Evolutionary conservation across 2,329 filamentous ascomycete species (phyloP), one percentile per base, ranked within the genome.

Genomic region (Nemania bipapillata): DNA sequence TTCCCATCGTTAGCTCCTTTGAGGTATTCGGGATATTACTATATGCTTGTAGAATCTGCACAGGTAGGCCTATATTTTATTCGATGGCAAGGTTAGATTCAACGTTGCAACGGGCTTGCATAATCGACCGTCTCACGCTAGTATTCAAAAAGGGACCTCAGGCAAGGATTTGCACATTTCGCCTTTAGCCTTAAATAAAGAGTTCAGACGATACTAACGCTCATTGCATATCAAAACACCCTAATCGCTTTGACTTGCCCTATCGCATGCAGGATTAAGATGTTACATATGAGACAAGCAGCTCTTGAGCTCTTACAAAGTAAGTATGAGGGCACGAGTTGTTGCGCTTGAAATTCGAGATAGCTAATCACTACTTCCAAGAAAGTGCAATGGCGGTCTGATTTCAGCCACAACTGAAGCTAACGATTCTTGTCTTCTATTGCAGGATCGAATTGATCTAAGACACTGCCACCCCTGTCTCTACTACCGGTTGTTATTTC

Each of bases 381-480:
- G 37, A 17, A 42, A 17, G 37, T n/a, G 22, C n/a, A 49, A 26
- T 50, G 11, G 47, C 47, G 47, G 47, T 50, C 47, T 50, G 24
- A 15, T 28, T 50, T 20, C 24, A 50, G 47, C 47, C 47, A 50
- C 45, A 24, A 32, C 42, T 26, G 20, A 60, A 17, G 22, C 58
- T 30, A 30, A 22, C 50, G 5, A 47, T 45, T 52, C 24, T 45
- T 4, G n/a, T 20, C 17, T 32, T 26, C 15, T 15, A 20, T 17
- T 54, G 47, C 54, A 64, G 54, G 47, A 64, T 67, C 54, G 35
- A 4, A 42, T 28, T 40, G 24, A 64, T 68, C 55, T 56, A 55
- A 55, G 49, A 64, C 55, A 64, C 42, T 20, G 35, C 54, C 1
- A 28, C 12, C n/a, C 35, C 50, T 26, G 37, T 35, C 8, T 52